phyloP scores from a whole-genome alignment of 1,284 basidiomycete species.

The Ceratobasidium sp. region DNA sequence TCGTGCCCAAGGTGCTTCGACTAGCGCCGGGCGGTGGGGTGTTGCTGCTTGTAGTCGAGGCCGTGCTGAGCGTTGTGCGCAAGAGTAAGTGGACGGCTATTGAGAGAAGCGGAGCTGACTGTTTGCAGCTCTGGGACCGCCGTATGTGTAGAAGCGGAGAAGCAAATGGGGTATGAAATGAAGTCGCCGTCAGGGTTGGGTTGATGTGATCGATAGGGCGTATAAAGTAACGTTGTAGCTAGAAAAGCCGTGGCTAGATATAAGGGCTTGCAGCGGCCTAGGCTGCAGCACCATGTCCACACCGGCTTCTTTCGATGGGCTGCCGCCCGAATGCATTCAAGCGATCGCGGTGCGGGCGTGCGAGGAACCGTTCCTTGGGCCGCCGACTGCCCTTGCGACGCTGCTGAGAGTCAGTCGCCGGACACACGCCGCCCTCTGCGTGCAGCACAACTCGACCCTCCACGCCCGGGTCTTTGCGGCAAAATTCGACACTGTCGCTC shows the following conservation, averaged over 20 bases:
- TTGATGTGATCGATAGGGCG: constrained; percentile 8
- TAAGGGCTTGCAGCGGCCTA: background rate
- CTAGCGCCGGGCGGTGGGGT: constrained; percentile 96
- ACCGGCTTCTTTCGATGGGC: constrained; percentile 38
- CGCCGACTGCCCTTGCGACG: constrained; percentile 36
- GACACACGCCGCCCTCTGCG: constrained; percentile 44
- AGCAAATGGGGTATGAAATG: background rate
- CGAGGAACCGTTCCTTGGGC: constrained; percentile 30
- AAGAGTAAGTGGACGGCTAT: background rate
- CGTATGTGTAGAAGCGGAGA: constrained; percentile 21
- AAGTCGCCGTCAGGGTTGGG: constrained; percentile 10
- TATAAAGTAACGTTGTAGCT: too few relatives aligned
- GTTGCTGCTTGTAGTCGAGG: constrained; percentile 88
- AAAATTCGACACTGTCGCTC: constrained; percentile 49
- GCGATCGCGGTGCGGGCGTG: constrained; percentile 47
- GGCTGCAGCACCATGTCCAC: background rate
- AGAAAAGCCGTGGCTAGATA: too few relatives aligned
- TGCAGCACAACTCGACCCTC: constrained; percentile 46
- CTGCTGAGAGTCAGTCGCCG: constrained; percentile 47
- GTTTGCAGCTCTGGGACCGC: constrained; percentile 24
- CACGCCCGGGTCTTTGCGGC: constrained; percentile 50
- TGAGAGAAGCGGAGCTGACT: constrained; percentile 5
- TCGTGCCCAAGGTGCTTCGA: constrained; percentile 83
- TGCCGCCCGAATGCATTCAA: constrained; percentile 49
- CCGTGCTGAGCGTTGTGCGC: constrained; percentile 63